Percentiles rank a stretch among this genome's conserved stretches.
These are phyloP conservation scores for Trametes maxima DNA, from an alignment of 768 basidiomycete species.

Conservation along the genomic window DNA sequence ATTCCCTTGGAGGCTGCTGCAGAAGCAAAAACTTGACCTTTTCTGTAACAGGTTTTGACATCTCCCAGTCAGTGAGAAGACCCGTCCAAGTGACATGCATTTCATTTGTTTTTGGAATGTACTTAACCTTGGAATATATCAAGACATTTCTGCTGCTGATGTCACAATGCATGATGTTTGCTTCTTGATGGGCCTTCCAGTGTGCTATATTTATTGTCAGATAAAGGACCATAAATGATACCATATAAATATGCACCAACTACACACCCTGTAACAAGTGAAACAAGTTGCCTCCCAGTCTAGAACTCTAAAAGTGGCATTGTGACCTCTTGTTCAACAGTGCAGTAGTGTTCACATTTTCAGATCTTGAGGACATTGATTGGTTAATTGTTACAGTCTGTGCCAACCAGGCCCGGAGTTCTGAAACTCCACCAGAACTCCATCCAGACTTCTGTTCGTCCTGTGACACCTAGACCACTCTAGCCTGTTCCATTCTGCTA, in stretches of 20 bases:
- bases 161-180: neutral
- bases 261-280: neutral
- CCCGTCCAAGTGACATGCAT: neutral
- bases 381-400: no score
- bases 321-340: no score
- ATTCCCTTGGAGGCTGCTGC: constrained; percentile 1
- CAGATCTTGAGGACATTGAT: no score
- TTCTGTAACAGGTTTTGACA: neutral
- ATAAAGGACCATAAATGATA: no score
- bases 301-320: neutral
- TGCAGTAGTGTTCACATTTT: no score
- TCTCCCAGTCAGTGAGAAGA: constrained; percentile 2
- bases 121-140: neutral
- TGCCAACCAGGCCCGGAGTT: no score
- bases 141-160: neutral
- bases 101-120: neutral
- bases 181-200: neutral
- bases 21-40: neutral
- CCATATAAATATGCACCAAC: neutral
- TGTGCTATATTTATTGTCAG: neutral
- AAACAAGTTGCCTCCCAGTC: neutral
- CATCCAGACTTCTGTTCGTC: no score
- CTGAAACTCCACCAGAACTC: no score
- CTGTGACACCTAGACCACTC: no score
- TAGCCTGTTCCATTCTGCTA: no score